Evolutionary conservation across 805 yeast species (phyloP).

Genomic region (Starmerella davenportii): DNA sequence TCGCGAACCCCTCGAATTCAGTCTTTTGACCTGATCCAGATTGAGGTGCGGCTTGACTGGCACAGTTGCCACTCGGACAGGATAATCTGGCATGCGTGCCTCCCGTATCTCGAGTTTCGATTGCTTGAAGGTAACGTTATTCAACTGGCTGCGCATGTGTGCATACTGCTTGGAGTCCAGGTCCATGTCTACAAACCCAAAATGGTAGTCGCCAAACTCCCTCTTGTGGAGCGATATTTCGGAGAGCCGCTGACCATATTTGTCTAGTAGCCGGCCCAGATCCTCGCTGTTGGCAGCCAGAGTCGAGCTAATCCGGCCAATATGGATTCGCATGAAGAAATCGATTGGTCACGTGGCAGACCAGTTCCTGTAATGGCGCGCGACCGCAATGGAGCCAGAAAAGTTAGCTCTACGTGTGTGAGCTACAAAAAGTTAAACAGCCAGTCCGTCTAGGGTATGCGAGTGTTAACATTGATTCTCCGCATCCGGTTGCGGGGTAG

Average conservation of each 20-base stretch:
- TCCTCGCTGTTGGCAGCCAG: conserved; percentile 31
- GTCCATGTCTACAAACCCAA: conserved; percentile 51
- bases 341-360: too few relatives aligned
- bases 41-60: conserved; percentile 25
- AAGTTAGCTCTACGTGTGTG: not conserved
- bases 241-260: conserved; percentile 38
- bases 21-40: conserved; percentile 20
- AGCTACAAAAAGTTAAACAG: not conserved
- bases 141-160: conserved; percentile 37
- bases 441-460: not conserved
- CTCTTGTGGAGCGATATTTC: conserved; percentile 38
- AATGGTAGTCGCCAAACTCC: conserved; percentile 35
- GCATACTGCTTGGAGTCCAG: conserved; percentile 30
- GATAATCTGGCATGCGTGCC: conserved; percentile 41
- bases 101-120: conserved; percentile 38
- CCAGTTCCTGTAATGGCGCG: not conserved
- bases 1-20: conserved; percentile 21
- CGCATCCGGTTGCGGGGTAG: too few relatives aligned
- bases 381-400: not conserved
- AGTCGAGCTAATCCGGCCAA: conserved; percentile 46
- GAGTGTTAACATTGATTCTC: too few relatives aligned
- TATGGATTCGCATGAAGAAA: conserved; percentile 36
- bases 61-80: conserved; percentile 29
- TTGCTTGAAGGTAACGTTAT: conserved; percentile 65
- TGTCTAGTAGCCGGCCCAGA: conserved; percentile 37